Percentiles rank a stretch among this genome's conserved stretches.
Evolutionary conservation across 2,329 filamentous ascomycete species (phyloP).

Genomic region (Calonectria leucothoes): DNA sequence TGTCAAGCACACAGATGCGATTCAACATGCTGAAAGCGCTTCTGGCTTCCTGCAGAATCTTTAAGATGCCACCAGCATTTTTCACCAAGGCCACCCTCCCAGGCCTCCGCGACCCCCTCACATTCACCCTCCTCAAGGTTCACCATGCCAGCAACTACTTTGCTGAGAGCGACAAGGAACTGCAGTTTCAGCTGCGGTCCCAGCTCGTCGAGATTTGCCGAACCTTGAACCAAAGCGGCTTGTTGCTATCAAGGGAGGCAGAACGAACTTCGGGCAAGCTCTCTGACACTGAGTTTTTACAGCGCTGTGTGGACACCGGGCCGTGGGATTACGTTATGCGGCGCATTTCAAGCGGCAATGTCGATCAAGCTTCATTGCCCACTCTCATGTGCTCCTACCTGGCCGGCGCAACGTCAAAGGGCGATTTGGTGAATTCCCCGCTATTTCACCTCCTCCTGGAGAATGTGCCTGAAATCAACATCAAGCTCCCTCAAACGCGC

Average conservation of each 20-base stretch:
- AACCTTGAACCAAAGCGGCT: neutral
- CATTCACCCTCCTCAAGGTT: neutral
- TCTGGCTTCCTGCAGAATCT: neutral
- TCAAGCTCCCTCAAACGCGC: neutral
- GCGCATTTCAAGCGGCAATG: neutral
- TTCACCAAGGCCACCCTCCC: too few relatives aligned
- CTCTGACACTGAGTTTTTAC: neutral
- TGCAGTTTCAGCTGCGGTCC: neutral
- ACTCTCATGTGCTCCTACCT: neutral
- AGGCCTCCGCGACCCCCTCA: neutral
- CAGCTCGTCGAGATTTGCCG: neutral
- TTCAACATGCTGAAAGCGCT: neutral
- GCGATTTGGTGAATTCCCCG: neutral
- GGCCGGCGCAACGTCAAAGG: accelerated
- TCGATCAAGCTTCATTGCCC: neutral
- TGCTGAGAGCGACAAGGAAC: neutral
- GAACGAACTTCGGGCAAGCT: neutral
- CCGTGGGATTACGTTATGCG: neutral
- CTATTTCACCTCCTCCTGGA: neutral
- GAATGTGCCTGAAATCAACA: neutral
- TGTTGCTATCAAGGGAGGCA: neutral
- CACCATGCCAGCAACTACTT: too few relatives aligned
- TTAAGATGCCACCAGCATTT: neutral
- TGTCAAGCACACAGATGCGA: neutral
- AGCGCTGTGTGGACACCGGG: neutral